Conservation (phyloP, 192 early-diverging fungal genomes). For the Hyaloraphidium curvatum region DNA sequence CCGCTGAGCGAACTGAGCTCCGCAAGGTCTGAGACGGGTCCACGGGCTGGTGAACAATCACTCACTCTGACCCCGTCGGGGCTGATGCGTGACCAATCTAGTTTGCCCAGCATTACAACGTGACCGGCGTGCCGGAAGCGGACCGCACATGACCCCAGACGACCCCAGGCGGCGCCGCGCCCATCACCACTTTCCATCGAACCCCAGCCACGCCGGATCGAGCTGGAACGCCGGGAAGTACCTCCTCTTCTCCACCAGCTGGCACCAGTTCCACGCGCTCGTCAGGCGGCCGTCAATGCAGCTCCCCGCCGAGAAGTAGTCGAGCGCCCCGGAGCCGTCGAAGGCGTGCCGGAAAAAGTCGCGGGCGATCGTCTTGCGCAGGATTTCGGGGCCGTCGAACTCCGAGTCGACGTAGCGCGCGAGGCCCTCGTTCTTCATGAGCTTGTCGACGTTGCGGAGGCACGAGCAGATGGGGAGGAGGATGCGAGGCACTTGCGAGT, state of each 20-base stretch:
- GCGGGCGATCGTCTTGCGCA: slow-evolving; percentile 47
- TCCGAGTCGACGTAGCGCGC: slow-evolving; percentile 40
- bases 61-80: too few species aligned
- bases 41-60: too few species aligned
- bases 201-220: too few species aligned
- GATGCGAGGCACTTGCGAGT: slow-evolving; percentile 94
- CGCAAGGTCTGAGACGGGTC: too few species aligned
- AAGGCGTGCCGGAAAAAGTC: slow-evolving; percentile 95
- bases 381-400: slow-evolving; percentile 41
- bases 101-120: too few species aligned
- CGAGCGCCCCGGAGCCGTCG: slow-evolving; percentile 87
- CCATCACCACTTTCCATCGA: too few species aligned
- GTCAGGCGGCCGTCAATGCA: slow-evolving; percentile 80
- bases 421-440: slow-evolving; percentile 35
- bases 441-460: slow-evolving; percentile 48
- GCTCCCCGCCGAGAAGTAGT: slow-evolving; percentile 58
- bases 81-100: too few species aligned
- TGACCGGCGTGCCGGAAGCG: too few species aligned
- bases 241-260: slow-evolving; percentile 7
- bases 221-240: too few species aligned
- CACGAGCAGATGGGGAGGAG: slow-evolving; percentile 66
- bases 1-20: too few species aligned
- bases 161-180: too few species aligned
- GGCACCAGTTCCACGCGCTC: slow-evolving; percentile 31
- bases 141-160: too few species aligned